Base-by-base conservation (phyloP, 1,284 basidiomycete species). In the Ustilago cynodontis region DNA sequence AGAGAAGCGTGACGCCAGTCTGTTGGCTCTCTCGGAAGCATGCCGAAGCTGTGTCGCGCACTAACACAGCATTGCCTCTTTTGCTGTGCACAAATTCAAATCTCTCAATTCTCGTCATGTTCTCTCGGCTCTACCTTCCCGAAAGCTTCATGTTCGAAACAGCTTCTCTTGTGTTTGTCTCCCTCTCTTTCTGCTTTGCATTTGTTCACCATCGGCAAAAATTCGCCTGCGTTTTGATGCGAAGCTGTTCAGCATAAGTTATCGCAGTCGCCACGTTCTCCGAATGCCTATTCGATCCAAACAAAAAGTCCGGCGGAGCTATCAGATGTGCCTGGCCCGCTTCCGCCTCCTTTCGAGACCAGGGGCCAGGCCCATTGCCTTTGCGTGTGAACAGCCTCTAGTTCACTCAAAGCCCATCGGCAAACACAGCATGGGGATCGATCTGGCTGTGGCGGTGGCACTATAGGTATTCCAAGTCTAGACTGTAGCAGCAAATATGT, bases 31-130 rank as follows among this genome's bases (percentile, higher is more conserved):
- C 26, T 55, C 53, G 53, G 53, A 26, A 41, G 10, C 53, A 41
- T 55, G 53, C 53, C 53, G 53, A 55, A 24, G 53, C 53, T 55
- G 37, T 55, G 53, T 35, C 24, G 41, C 41, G 41, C n/a, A n/a
- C 20, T 20, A 7, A 24, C 53, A 24, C 35, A 35, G 20, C 53
- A 55, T 31, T 18, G 53, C 53, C 14, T 26, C n/a, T 24, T n/a
- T 26, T 43, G 41, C 41, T 43, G 41, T 43, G 41, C 41, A 8
- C 14, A 6, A 33, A 33, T 33, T 37, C 35, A 16, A 11, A 9
- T 43, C 6, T 20, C 20, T 5, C n/a, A 33, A 11, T 43, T n/a
- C 18, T 20, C n/a, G 41, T 43, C n/a, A n/a, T 43, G 41, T 43
- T 43, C 41, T 43, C 41, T 43, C 41, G 41, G 41, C 41, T 43